These are phyloP conservation scores for Cyamopsis tetragonoloba DNA, from an alignment of 306 rosid species.

Conservation along the genomic window DNA sequence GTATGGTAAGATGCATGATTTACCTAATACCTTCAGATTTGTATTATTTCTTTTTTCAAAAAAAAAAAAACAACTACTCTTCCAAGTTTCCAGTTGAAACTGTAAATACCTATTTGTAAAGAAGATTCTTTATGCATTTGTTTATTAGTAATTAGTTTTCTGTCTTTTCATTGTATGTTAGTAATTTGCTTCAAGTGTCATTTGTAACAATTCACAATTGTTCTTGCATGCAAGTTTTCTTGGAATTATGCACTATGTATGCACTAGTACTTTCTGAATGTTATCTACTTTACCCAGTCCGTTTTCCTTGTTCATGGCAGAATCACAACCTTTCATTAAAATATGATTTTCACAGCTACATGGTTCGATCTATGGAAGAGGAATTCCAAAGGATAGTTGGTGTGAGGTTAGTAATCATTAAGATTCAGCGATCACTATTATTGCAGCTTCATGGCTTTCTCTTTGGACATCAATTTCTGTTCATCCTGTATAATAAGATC, in stretches of 20 bases:
- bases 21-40: neutral
- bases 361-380: constrained; percentile 98
- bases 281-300: constrained; percentile 16
- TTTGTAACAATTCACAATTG: neutral
- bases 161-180: neutral
- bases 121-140: neutral
- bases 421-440: neutral
- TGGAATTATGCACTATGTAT: neutral
- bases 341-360: constrained; percentile 96
- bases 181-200: neutral
- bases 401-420: constrained; percentile 62
- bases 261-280: constrained; percentile 4
- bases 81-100: constrained; percentile 1
- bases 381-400: constrained; percentile 97
- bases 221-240: constrained; percentile 13
- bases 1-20: constrained; percentile 2
- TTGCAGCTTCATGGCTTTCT: constrained; percentile 20
- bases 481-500: neutral
- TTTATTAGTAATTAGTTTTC: neutral
- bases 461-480: neutral
- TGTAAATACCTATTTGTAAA: neutral
- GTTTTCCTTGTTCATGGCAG: constrained; percentile 50
- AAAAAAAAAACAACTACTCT: neutral
- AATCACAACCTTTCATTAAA: constrained; percentile 72
- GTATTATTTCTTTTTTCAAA: neutral